A percentile compares a stretch with the other conserved stretches of the same genome.
phyloP scores from a whole-genome alignment of 805 yeast species.

The Candida coquimbonensis region DNA sequence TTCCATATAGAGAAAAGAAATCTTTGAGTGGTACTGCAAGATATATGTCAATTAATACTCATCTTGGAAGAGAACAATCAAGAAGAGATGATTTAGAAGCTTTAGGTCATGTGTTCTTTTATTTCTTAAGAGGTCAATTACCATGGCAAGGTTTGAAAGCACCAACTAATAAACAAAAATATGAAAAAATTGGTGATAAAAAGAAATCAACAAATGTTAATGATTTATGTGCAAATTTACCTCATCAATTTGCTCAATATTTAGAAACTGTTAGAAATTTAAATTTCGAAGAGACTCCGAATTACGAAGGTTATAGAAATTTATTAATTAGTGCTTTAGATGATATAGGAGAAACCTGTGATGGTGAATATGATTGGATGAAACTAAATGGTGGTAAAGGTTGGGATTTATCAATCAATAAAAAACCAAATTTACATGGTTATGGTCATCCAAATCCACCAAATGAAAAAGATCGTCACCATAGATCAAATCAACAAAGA shows the following conservation, averaged over 20 bases:
- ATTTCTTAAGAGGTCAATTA: conserved; percentile 68
- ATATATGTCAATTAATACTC: conserved; percentile 86
- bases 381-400: conserved; percentile 72
- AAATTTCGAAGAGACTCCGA: conserved; percentile 75
- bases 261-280: conserved; percentile 59
- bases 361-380: conserved; percentile 77
- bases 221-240: conserved; percentile 55
- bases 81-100: conserved; percentile 80
- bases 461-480: conserved; percentile 23
- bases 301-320: conserved; percentile 59
- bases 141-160: conserved; percentile 93
- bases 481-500: conserved; percentile 23
- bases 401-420: conserved; percentile 71
- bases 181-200: conserved; percentile 78
- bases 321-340: conserved; percentile 54
- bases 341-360: conserved; percentile 52
- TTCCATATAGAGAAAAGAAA: conserved; percentile 75
- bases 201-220: conserved; percentile 63
- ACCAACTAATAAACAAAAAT: conserved; percentile 75
- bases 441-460: conserved; percentile 66
- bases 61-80: conserved; percentile 76
- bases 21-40: conserved; percentile 81
- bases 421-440: conserved; percentile 75
- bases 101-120: conserved; percentile 75
- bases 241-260: conserved; percentile 69